Conservation (phyloP, 352 stramenopile species). For the Globisporangium orthogonon region DNA sequence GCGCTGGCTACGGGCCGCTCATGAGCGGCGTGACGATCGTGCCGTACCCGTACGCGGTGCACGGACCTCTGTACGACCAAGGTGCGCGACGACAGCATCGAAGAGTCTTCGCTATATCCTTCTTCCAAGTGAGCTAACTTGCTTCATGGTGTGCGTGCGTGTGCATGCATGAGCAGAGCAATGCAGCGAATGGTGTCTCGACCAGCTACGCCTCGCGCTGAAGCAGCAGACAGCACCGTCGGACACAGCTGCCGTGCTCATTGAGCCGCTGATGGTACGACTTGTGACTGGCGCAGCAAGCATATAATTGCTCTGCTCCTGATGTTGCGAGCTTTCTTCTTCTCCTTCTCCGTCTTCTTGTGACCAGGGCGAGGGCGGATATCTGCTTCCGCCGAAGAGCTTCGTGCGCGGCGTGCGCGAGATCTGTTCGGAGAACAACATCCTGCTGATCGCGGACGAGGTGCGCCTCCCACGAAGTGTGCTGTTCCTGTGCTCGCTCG, state of each 20-base stretch:
- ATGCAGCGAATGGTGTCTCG: conserved; percentile 66
- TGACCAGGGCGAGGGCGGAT: conserved; percentile 91
- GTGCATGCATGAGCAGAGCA: conserved; percentile 21
- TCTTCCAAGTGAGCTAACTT: too few species aligned
- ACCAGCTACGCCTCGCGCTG: conserved; percentile 79
- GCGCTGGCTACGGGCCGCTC: conserved; percentile 79
- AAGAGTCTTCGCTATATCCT: too few species aligned
- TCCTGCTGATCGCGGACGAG: conserved; percentile 92
- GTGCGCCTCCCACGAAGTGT: neutral
- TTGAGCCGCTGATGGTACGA: conserved; percentile 79
- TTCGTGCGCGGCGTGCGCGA: conserved; percentile 89
- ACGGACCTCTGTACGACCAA: conserved; percentile 17
- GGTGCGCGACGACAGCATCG: neutral
- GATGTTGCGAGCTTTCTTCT: conserved; percentile 36
- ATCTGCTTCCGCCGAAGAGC: conserved; percentile 84
- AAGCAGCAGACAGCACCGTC: conserved; percentile 88
- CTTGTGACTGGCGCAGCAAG: conserved; percentile 74
- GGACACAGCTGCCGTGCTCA: conserved; percentile 89
- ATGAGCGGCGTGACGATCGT: conserved; percentile 77
- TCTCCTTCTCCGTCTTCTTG: conserved; percentile 22
- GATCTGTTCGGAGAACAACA: conserved; percentile 89
- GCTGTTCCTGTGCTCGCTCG: too few species aligned
- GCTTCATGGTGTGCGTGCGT: neutral
- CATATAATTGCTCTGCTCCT: too few species aligned
- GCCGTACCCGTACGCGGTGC: conserved; percentile 76